Evolutionary conservation across 495 filamentous ascomycete species (phyloP), one percentile per base, ranked within the genome.

Genomic region (Daldinia grandis): DNA sequence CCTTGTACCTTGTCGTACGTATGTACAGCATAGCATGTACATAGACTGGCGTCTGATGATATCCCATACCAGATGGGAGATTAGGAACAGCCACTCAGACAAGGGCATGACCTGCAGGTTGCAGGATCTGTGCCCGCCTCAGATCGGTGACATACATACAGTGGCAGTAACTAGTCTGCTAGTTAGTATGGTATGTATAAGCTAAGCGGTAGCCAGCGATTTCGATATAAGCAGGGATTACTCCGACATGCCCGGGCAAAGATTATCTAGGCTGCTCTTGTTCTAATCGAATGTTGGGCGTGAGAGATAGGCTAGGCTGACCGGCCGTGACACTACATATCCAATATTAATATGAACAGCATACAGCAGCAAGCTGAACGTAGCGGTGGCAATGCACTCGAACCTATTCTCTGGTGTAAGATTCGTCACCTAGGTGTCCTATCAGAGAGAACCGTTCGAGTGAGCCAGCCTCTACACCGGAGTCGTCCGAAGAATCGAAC

Each of bases 71-170:
- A 68, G 33, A 30, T 21, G 64, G 60, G 64, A 72, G 69, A 72
- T 68, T 68, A 58, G 60, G 37, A 61, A 59, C 64, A 68, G 69
- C 69, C 61, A 72, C 69, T 35, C 35, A 25, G n/a, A 57, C 64
- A 65, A 65, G 64, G 69, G 49, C 50, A 71, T 67, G 69, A 64
- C 64, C 59, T 72, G 64, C 69, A 68, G 59, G 28, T 31, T 49
- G 49, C 40, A 64, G 35, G 59, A 57, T 68, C 54, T 25, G 42
- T 40, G 64, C 49, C 69, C 59, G 58, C 54, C 58, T 53, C 59
- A 42, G 40, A 64, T 72, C 69, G 54, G 35, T 60, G 61, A 49
- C 49, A 15, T 62, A 38, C 51, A 28, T 17, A 38, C 8, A 9
- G 47, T 65, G 57, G 37, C 49, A 33, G n/a, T 50, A 49, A 33